These are phyloP conservation scores for Diversispora epigaea DNA, from an alignment of 192 early-diverging fungal genomes.

Conservation along the genomic window DNA sequence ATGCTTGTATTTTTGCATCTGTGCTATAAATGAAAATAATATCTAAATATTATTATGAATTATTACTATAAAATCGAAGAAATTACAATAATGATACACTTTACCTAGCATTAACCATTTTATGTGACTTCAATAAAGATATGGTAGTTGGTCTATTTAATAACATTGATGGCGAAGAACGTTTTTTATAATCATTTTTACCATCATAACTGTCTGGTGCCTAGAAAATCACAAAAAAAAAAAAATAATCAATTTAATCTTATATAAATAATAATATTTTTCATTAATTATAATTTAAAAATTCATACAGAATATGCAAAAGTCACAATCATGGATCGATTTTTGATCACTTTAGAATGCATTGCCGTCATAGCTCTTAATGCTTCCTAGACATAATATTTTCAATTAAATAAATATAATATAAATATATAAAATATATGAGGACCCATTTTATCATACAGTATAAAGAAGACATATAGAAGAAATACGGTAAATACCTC, in stretches of 20 bases:
- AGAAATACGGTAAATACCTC: constrained; percentile 35
- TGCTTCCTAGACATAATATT: constrained; percentile 44
- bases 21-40: constrained; percentile 40
- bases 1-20: constrained; percentile 64
- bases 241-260: background rate
- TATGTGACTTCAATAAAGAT: constrained; percentile 46
- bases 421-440: background rate
- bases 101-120: constrained; percentile 48
- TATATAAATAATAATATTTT: background rate
- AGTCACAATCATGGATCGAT: constrained; percentile 60
- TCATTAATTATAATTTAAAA: constrained; percentile 15
- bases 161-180: constrained; percentile 32
- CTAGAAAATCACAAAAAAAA: constrained; percentile 29
- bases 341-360: constrained; percentile 55
- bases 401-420: background rate
- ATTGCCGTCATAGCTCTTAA: constrained; percentile 53
- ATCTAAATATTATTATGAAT: background rate
- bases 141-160: constrained; percentile 46
- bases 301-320: constrained; percentile 53
- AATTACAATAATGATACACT: background rate
- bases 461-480: too few relatives aligned
- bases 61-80: background rate
- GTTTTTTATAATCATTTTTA: constrained; percentile 35
- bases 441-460: background rate
- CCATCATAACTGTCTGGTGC: constrained; percentile 45